Evolutionary conservation across 2,329 filamentous ascomycete genomes (phyloP), one percentile per base, ranked within the genome.

Genomic region (Talaromyces rugulosus): DNA sequence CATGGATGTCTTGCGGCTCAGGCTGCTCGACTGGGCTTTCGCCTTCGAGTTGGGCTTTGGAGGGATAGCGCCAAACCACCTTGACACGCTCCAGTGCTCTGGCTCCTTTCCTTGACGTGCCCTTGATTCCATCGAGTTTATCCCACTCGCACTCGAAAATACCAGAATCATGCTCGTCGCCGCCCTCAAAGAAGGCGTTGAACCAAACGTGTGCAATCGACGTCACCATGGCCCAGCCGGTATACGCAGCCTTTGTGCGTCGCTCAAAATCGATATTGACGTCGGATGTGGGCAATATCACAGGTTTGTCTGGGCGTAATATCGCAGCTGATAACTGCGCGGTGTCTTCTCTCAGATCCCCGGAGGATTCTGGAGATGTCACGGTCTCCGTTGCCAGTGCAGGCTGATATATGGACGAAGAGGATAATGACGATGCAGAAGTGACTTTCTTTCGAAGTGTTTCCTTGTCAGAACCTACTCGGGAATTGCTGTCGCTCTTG

Each of bases 201-300:
- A 97, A 96, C 95, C 95, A 99, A 16, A 96, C 91, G 70, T 98
- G 94, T 0, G 93, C 93, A 9, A 98, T 88, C 0, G 93, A 88
- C 0, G 94, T 96, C 3, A 97, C 92, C 87, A 98, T 91, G 0
- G 91, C 92, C 67, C 91, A 85, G 0, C 92, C 89, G 6, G 83
- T 83, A 69, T 90, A 90, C 1, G 90, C 87, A 3, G 90, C 87
- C 70, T 89, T 90, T 76, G 92, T 96, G 40, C 93, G 87, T 7
- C 92, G 86, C 77, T 98, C 93, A 28, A 97, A 87, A 56, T 92
- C 88, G 66, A 98, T 90, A 73, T 96, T 96, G 67, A 98, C 83
- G 71, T 98, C 95, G 73, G 89, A 92, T 54, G 88, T 90, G 0
- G 89, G 87, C 0, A 98, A 76, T 7, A 88, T 83, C 5, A 98